Evolutionary conservation across 371 early-diverging fungal genomes (phyloP).

Genomic region (Syncephalastrum sp.): DNA sequence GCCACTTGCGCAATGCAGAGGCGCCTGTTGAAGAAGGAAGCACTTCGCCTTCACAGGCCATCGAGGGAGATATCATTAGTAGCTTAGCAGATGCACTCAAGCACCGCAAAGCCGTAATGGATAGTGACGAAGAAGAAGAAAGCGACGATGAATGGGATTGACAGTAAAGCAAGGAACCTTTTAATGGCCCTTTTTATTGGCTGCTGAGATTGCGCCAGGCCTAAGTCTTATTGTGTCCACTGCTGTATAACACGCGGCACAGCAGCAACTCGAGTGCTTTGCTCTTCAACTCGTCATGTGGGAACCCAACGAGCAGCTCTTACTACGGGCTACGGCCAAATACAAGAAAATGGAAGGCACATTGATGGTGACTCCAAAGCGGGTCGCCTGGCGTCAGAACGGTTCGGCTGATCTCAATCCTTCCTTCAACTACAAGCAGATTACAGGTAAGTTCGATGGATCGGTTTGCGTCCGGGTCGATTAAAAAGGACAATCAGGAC

Average conservation of each 20-base stretch:
- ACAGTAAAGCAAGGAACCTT: too few species aligned
- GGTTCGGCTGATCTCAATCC: conserved; percentile 46
- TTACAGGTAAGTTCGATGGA: conserved; percentile 24
- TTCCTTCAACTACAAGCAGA: conserved; percentile 40
- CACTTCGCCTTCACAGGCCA: too few species aligned
- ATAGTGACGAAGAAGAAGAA: conserved; percentile 41
- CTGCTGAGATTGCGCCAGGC: too few species aligned
- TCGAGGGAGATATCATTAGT: too few species aligned
- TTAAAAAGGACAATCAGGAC: conserved; percentile 12
- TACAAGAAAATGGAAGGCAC: conserved; percentile 58
- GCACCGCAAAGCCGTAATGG: conserved; percentile 34
- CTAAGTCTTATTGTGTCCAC: too few species aligned
- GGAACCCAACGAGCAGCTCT: conserved; percentile 60
- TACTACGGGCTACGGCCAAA: conserved; percentile 44
- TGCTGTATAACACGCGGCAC: too few species aligned
- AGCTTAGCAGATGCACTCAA: conserved; percentile 35
- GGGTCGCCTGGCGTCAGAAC: conserved; percentile 58
- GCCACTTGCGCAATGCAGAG: conserved; percentile 26
- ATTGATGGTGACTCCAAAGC: conserved; percentile 51
- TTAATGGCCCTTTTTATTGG: too few species aligned
- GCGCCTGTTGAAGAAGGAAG: neutral
- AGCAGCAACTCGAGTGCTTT: too few species aligned
- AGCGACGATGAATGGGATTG: conserved; percentile 9
- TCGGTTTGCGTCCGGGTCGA: neutral
- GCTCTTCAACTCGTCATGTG: conserved; percentile 32